phyloP scores from a whole-genome alignment of 2,329 filamentous ascomycete species.

The Fusarium burgessii region DNA sequence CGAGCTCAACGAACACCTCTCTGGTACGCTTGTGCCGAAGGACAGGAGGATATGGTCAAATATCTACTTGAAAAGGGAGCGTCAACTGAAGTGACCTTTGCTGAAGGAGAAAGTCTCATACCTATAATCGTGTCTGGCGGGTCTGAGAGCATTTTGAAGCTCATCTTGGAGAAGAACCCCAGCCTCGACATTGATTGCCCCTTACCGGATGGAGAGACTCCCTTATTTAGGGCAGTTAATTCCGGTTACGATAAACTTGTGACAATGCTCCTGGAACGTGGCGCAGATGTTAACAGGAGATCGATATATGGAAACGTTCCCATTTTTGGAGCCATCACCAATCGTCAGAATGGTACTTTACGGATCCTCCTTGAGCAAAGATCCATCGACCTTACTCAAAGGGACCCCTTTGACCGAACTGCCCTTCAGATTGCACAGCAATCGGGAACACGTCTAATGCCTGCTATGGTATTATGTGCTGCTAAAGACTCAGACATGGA shows the following conservation, averaged over 20 bases:
- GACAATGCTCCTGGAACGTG: conserved; percentile 21
- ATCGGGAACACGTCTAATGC: conserved; percentile 12
- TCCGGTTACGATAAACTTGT: conserved; percentile 10
- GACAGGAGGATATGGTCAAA: conserved; percentile 28
- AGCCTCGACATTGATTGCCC: conserved; percentile 25
- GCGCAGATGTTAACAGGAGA: conserved; percentile 27
- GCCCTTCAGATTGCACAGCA: conserved; percentile 22
- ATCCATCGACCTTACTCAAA: conserved; percentile 17
- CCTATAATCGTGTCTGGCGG: conserved; percentile 21
- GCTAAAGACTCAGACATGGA: conserved; percentile 15
- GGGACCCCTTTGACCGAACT: conserved; percentile 25
- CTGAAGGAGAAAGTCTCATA: conserved; percentile 25
- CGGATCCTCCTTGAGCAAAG: conserved; percentile 18
- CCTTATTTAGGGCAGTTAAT: conserved; percentile 23
- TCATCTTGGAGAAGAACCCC: conserved; percentile 27
- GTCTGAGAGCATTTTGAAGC: conserved; percentile 22
- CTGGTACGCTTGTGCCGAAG: conserved; percentile 27
- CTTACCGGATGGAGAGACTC: conserved; percentile 13
- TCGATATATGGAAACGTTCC: conserved; percentile 18
- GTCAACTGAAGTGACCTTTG: conserved; percentile 13
- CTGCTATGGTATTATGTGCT: conserved; percentile 19
- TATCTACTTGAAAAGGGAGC: conserved; percentile 29
- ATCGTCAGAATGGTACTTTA: conserved; percentile 9
- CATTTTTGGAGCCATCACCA: conserved; percentile 24
- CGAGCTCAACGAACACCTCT: conserved; percentile 23